phyloP scores from a whole-genome alignment of 2,329 filamentous ascomycete genomes.

The Mycogone perniciosa region DNA sequence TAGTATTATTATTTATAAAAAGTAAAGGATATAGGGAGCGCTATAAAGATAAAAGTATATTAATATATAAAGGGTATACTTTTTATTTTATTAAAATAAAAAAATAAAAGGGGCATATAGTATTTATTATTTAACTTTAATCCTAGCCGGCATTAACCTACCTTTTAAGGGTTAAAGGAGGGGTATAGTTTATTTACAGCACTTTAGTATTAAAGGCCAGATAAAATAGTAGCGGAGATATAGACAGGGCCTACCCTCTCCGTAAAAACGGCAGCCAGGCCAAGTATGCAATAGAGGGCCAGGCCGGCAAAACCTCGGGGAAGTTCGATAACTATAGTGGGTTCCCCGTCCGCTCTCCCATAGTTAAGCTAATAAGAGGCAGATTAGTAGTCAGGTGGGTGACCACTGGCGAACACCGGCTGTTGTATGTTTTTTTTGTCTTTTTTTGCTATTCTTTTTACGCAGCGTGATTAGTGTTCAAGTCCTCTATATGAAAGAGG shows the following conservation, averaged over 20 bases:
- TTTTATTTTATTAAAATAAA: slow-evolving; percentile 1
- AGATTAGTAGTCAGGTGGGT: too few relatives aligned
- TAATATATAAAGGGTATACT: not conserved
- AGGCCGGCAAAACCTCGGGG: slow-evolving; percentile 1
- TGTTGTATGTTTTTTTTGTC: too few relatives aligned
- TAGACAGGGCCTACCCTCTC: not conserved
- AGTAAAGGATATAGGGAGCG: not conserved
- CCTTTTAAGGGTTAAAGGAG: not conserved
- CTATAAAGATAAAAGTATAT: not conserved
- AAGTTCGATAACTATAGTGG: not conserved
- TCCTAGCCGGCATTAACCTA: not conserved
- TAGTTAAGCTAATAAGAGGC: too few relatives aligned
- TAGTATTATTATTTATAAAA: not conserved
- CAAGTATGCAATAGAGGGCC: not conserved
- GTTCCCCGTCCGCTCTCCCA: not conserved
- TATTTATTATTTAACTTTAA: not conserved
- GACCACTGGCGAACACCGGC: too few relatives aligned
- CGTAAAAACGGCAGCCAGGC: slow-evolving; percentile 1
- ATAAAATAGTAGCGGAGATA: slow-evolving; percentile 2
- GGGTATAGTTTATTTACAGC: not conserved
- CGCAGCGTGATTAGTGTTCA: too few relatives aligned
- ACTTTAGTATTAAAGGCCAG: slow-evolving; percentile 3
- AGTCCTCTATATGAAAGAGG: too few relatives aligned
- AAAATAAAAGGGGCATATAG: not conserved
- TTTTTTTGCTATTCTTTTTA: too few relatives aligned